Percentiles rank a stretch among this genome's conserved stretches.
These are phyloP conservation scores for Anethum foeniculum DNA, from an alignment of 140 eudicot genomes.

Conservation along the genomic window DNA sequence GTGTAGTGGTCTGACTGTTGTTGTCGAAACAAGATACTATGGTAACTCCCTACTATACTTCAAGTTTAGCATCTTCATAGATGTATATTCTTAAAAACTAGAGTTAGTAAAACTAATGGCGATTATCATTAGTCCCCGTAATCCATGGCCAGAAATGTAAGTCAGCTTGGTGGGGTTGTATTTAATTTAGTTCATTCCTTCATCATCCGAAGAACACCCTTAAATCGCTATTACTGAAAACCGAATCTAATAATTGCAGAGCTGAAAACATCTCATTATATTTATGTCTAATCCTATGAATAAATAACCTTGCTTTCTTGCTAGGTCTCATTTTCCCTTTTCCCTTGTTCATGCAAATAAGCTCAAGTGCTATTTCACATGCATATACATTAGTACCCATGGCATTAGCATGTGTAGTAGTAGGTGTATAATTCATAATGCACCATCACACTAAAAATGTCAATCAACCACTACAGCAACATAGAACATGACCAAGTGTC, in stretches of 20 bases:
- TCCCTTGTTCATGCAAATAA: background rate
- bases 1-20: constrained; percentile 4
- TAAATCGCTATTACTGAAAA: background rate
- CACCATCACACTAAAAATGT: constrained; percentile 8
- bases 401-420: constrained; percentile 18
- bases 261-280: constrained; percentile 3
- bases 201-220: background rate
- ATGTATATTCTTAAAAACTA: background rate
- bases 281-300: background rate
- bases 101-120: background rate
- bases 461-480: constrained; percentile 17
- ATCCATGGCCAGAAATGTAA: constrained; percentile 4
- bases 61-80: background rate
- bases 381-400: background rate
- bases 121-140: background rate
- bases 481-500: constrained; percentile 13
- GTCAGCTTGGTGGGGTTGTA: constrained; percentile 12
- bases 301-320: background rate
- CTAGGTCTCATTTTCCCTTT: background rate
- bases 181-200: constrained; percentile 5
- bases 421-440: constrained; percentile 14
- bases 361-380: background rate
- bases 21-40: background rate
- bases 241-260: constrained; percentile 1
- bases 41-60: background rate